Evolutionary conservation across 2,329 filamentous ascomycete species (phyloP).

Genomic region (Penicillium sp.): DNA sequence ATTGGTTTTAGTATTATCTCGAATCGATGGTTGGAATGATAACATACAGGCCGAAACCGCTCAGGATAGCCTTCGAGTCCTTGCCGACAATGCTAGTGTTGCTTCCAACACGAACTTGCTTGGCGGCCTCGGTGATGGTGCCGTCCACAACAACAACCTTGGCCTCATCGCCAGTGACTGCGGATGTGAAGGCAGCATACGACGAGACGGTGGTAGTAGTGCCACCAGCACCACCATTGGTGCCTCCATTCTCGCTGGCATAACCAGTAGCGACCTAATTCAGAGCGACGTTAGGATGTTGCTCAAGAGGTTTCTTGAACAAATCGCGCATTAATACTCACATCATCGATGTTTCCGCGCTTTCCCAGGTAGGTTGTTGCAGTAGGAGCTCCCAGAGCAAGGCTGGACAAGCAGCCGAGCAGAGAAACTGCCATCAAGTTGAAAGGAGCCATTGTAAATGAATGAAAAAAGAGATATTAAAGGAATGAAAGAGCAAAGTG

Average conservation of each 20-base stretch:
- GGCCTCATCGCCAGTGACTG: constrained; percentile 49
- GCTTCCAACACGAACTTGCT: constrained; percentile 49
- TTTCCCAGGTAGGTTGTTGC: constrained; percentile 24
- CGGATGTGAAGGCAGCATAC: constrained; percentile 52
- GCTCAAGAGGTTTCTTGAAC: not conserved
- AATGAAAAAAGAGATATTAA: not conserved
- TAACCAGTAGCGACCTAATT: constrained; percentile 42
- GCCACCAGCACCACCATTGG: constrained; percentile 57
- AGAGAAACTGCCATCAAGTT: constrained; percentile 26
- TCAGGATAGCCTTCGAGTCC: constrained; percentile 54
- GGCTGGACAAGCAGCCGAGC: constrained; percentile 25
- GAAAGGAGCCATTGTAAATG: constrained; percentile 24
- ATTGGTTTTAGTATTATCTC: constrained; percentile 18
- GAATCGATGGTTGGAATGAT: constrained; percentile 17
- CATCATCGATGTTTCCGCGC: constrained; percentile 29
- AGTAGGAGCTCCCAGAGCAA: constrained; percentile 31
- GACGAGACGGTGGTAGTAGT: constrained; percentile 56
- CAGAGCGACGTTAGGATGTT: not conserved
- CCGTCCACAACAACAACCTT: constrained; percentile 51
- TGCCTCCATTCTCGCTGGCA: constrained; percentile 52
- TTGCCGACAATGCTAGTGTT: constrained; percentile 56
- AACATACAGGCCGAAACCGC: constrained; percentile 44
- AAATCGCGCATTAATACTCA: constrained; percentile 8
- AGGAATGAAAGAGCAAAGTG: not conserved
- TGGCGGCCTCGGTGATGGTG: constrained; percentile 44